Evolutionary conservation across 805 yeast species (phyloP).

Genomic region (Metschnikowia hibisci): DNA sequence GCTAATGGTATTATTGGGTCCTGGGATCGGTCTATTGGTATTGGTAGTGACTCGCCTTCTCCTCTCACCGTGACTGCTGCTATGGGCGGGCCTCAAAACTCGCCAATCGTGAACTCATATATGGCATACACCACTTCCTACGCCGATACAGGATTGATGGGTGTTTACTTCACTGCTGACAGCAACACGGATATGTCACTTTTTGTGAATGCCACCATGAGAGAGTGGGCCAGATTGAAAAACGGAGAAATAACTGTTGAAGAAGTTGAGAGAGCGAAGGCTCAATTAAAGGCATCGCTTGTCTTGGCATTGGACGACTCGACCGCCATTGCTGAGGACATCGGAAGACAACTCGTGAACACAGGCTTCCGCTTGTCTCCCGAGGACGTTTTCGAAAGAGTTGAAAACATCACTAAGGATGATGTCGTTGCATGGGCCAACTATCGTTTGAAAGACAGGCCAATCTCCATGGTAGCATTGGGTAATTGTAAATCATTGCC

Average conservation of each 20-base stretch:
- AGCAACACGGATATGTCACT: slow-evolving; percentile 60
- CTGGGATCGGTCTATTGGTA: slow-evolving; percentile 92
- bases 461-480: slow-evolving; percentile 85
- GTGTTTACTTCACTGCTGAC: slow-evolving; percentile 86
- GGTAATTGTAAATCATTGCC: slow-evolving; percentile 79
- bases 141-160: slow-evolving; percentile 98
- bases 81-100: slow-evolving; percentile 50
- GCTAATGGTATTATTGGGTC: slow-evolving; percentile 96
- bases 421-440: slow-evolving; percentile 90
- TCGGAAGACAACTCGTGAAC: slow-evolving; percentile 94
- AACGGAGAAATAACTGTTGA: slow-evolving; percentile 71
- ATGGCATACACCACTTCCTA: slow-evolving; percentile 96
- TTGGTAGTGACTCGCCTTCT: slow-evolving; percentile 81
- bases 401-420: slow-evolving; percentile 69
- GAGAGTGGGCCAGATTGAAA: slow-evolving; percentile 87
- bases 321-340: slow-evolving; percentile 94
- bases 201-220: slow-evolving; percentile 68
- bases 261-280: slow-evolving; percentile 91
- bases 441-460: slow-evolving; percentile 69
- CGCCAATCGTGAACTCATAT: slow-evolving; percentile 84
- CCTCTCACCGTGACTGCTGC: slow-evolving; percentile 71
- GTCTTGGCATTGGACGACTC: slow-evolving; percentile 89
- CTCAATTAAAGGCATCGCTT: slow-evolving; percentile 90
- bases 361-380: slow-evolving; percentile 79
- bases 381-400: slow-evolving; percentile 68